A percentile compares a stretch with the other conserved stretches of the same genome.
phyloP scores from a whole-genome alignment of 2,329 filamentous ascomycete species.

The Pseudogymnoascus sp. region DNA sequence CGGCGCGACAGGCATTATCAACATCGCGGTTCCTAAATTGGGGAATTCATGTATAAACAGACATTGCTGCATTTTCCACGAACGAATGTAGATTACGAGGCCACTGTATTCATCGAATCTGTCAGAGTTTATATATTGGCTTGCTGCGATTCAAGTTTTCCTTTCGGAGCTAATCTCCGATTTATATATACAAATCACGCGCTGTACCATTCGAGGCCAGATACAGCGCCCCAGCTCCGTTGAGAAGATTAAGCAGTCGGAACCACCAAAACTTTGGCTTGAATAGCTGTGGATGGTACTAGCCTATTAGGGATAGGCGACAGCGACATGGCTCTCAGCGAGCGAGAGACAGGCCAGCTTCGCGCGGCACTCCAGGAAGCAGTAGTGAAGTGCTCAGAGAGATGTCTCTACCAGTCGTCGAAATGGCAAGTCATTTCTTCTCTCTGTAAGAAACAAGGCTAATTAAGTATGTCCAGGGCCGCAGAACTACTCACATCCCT shows the following conservation, averaged over 20 bases:
- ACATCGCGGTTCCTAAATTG: constrained; percentile 3
- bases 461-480: constrained; percentile 51
- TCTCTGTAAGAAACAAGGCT: constrained; percentile 11
- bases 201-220: not conserved
- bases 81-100: not conserved
- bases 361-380: constrained; percentile 71
- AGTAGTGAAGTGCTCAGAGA: constrained; percentile 82
- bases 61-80: not conserved
- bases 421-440: constrained; percentile 62
- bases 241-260: not conserved
- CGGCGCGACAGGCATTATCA: constrained; percentile 5
- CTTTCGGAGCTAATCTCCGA: not conserved
- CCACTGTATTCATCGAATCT: not conserved
- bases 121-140: not conserved
- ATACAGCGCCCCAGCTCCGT: not conserved
- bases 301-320: not conserved
- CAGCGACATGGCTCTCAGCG: constrained; percentile 43
- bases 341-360: constrained; percentile 43
- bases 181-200: not conserved
- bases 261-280: not conserved
- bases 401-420: constrained; percentile 89
- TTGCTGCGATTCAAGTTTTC: not conserved
- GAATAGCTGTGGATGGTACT: not conserved
- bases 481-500: constrained; percentile 88
- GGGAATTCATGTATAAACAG: not conserved